Conservation (phyloP, 352 stramenopile genomes). For the Globisporangium canariense region DNA sequence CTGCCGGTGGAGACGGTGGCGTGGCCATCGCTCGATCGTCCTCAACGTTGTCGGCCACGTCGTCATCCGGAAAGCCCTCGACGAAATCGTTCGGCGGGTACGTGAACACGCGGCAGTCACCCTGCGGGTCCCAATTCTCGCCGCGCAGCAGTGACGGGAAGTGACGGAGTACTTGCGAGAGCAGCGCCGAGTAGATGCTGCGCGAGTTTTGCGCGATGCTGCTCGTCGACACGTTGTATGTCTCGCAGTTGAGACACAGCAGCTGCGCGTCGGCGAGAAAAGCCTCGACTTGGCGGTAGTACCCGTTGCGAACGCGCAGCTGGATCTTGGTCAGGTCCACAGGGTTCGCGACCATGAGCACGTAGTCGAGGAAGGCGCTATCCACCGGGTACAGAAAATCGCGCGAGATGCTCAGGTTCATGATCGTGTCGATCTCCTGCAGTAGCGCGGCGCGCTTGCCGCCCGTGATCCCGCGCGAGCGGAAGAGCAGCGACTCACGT, state of each 20-base stretch:
- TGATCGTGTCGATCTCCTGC: constrained; percentile 57
- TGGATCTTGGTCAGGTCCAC: constrained; percentile 84
- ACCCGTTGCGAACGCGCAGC: constrained; percentile 51
- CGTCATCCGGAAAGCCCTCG: constrained; percentile 24
- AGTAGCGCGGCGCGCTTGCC: constrained; percentile 44
- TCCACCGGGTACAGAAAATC: constrained; percentile 83
- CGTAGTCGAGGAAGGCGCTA: constrained; percentile 73
- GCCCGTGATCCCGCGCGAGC: constrained; percentile 45
- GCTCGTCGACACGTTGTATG: constrained; percentile 81
- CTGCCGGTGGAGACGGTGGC: not conserved
- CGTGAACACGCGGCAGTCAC: constrained; percentile 23
- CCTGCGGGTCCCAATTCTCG: constrained; percentile 22
- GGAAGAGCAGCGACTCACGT: constrained; percentile 36
- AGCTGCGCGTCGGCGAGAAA: constrained; percentile 77
- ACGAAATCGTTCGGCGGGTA: constrained; percentile 65
- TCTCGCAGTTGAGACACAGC: constrained; percentile 75
- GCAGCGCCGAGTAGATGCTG: constrained; percentile 56
- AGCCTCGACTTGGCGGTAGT: constrained; percentile 84
- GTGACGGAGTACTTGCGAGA: constrained; percentile 57
- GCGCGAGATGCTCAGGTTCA: constrained; percentile 64
- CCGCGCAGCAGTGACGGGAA: constrained; percentile 48
- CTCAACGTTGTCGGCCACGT: constrained; percentile 18
- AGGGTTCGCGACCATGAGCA: constrained; percentile 78
- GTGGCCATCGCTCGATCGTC: not conserved
- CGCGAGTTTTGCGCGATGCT: constrained; percentile 78